Percentiles rank a stretch among this genome's conserved stretches.
Conservation (phyloP, 805 yeast species). For the Ogataea henricii region DNA sequence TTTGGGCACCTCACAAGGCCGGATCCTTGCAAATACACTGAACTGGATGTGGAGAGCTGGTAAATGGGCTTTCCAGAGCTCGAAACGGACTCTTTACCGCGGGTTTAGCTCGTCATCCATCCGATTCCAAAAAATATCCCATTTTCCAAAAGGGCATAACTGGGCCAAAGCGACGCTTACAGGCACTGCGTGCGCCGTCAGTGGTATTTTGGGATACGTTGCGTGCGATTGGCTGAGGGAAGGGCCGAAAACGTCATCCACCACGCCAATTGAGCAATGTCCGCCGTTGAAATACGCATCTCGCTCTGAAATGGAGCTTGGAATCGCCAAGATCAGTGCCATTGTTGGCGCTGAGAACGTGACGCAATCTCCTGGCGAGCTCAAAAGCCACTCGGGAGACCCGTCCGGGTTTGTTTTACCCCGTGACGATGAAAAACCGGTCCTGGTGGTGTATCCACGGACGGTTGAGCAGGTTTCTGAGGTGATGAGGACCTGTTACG, state of each 20-base stretch:
- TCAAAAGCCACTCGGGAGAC: slow-evolving; percentile 34
- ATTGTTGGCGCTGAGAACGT: slow-evolving; percentile 58
- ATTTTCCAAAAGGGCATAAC: neutral
- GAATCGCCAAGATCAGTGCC: slow-evolving; percentile 51
- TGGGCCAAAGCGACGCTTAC: neutral
- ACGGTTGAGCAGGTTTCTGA: slow-evolving; percentile 66
- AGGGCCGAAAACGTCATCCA: slow-evolving; percentile 4
- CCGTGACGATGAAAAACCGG: slow-evolving; percentile 31
- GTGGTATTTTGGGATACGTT: slow-evolving; percentile 6
- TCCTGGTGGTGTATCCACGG: slow-evolving; percentile 60
- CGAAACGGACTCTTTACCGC: neutral
- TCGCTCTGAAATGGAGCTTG: slow-evolving; percentile 45
- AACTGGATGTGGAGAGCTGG: neutral
- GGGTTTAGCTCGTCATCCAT: neutral
- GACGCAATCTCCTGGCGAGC: slow-evolving; percentile 39
- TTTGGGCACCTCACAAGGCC: too few species aligned
- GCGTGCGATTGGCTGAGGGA: neutral
- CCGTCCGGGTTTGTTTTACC: slow-evolving; percentile 36
- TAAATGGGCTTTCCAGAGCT: neutral
- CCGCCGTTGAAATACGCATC: slow-evolving; percentile 57
- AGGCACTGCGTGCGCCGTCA: neutral
- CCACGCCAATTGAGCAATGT: slow-evolving; percentile 41
- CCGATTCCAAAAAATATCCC: neutral
- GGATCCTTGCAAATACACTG: neutral
- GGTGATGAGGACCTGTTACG: slow-evolving; percentile 63